phyloP scores from a whole-genome alignment of 2,329 filamentous ascomycete species.

The Ascochyta fabae region DNA sequence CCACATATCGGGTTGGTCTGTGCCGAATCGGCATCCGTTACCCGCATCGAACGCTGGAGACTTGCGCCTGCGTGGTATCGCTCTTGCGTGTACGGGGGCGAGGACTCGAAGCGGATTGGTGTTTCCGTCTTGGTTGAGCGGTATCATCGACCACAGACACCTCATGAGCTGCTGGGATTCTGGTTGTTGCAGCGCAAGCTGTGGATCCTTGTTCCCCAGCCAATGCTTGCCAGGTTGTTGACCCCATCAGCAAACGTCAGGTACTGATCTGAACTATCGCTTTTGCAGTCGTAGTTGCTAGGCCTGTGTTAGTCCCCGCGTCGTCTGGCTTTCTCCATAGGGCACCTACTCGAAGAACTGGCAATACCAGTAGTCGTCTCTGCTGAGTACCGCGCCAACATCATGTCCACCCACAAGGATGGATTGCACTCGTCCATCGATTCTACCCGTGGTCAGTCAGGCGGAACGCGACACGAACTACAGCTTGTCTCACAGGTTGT shows the following conservation, averaged over 20 bases:
- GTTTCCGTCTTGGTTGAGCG: neutral
- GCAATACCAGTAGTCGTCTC: slow-evolving; percentile 44
- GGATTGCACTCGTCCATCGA: slow-evolving; percentile 43
- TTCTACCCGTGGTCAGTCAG: slow-evolving; percentile 26
- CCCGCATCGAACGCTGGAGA: neutral
- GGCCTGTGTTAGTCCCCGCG: slow-evolving; percentile 9
- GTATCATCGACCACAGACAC: neutral
- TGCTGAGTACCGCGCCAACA: slow-evolving; percentile 29
- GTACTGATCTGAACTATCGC: slow-evolving; percentile 23
- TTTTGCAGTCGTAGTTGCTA: slow-evolving; percentile 43
- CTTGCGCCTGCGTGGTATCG: neutral
- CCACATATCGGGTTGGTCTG: neutral
- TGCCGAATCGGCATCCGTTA: neutral
- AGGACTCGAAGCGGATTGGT: neutral
- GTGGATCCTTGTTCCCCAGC: slow-evolving; percentile 39
- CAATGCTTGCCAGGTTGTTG: slow-evolving; percentile 41
- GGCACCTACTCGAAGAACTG: slow-evolving; percentile 42
- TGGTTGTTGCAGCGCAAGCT: slow-evolving; percentile 37
- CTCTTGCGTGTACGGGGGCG: neutral
- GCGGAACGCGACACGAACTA: neutral
- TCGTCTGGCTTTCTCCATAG: neutral
- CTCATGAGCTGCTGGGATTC: slow-evolving; percentile 3
- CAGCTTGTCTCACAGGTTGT: slow-evolving; percentile 36
- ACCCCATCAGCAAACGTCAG: slow-evolving; percentile 38
- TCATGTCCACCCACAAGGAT: slow-evolving; percentile 42